These are phyloP conservation scores for Bruguiera gymnorhiza DNA, from an alignment of 345 rosid genomes.

Conservation along the genomic window DNA sequence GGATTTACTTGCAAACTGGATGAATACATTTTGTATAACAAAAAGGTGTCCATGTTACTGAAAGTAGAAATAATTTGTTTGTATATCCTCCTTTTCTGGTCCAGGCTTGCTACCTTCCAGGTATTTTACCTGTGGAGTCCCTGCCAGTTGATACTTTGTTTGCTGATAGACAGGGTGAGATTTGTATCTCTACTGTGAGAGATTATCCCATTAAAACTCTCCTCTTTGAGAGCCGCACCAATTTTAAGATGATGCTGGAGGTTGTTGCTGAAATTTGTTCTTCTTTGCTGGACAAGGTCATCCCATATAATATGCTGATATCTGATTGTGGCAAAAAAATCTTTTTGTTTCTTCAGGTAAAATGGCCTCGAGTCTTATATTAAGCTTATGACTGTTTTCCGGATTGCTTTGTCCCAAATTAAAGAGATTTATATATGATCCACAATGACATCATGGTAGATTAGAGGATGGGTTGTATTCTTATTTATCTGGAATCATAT, in stretches of 20 bases:
- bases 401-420: background rate
- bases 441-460: background rate
- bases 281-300: slow-evolving; percentile 24
- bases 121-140: slow-evolving; percentile 33
- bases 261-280: slow-evolving; percentile 26
- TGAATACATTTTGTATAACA: too few relatives aligned
- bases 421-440: background rate
- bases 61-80: background rate
- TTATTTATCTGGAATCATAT: too few relatives aligned
- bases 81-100: slow-evolving; percentile 9
- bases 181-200: slow-evolving; percentile 19
- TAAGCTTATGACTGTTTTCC: background rate
- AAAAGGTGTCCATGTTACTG: too few relatives aligned
- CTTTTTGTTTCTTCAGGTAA: slow-evolving; percentile 41
- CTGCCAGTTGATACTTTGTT: slow-evolving; percentile 28
- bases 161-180: slow-evolving; percentile 15
- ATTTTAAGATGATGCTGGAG: slow-evolving; percentile 24
- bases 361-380: background rate
- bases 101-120: slow-evolving; percentile 38
- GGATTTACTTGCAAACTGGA: too few relatives aligned
- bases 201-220: slow-evolving; percentile 39
- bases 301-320: slow-evolving; percentile 30
- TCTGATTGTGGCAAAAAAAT: slow-evolving; percentile 29
- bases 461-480: background rate
- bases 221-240: slow-evolving; percentile 19